These are phyloP conservation scores for Leccinum subgranulosum DNA, from an alignment of 768 basidiomycete genomes.

Conservation along the genomic window DNA sequence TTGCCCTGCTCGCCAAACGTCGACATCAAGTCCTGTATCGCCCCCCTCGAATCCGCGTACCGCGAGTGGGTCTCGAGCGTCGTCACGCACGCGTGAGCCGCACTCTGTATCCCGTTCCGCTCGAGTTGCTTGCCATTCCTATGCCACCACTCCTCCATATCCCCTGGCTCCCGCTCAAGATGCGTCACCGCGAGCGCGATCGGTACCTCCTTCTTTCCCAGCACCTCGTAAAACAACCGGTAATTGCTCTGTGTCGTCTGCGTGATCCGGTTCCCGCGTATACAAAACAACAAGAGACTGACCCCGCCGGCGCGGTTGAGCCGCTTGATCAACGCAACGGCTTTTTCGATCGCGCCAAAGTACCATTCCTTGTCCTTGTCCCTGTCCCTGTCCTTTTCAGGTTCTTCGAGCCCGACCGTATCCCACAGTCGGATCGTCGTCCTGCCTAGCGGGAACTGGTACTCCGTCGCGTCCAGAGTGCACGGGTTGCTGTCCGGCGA, in stretches of 20 bases:
- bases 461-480: constrained; percentile 31
- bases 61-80: constrained; percentile 24
- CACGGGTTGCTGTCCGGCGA: constrained; percentile 29
- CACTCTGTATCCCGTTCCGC: constrained; percentile 18
- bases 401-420: constrained; percentile 33
- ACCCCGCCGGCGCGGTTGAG: constrained; percentile 34
- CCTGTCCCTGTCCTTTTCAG: constrained; percentile 11
- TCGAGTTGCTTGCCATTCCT: constrained; percentile 22
- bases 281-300: constrained; percentile 39
- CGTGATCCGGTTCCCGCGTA: constrained; percentile 37
- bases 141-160: constrained; percentile 35
- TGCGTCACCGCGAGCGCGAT: constrained; percentile 39
- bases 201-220: constrained; percentile 36
- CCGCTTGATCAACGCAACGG: constrained; percentile 32
- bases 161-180: constrained; percentile 29
- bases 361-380: constrained; percentile 8
- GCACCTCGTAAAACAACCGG: constrained; percentile 21
- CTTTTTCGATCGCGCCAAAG: constrained; percentile 29
- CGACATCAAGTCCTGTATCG: constrained; percentile 18
- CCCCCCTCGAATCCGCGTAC: constrained; percentile 29
- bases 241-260: constrained; percentile 25
- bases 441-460: constrained; percentile 25
- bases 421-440: constrained; percentile 30
- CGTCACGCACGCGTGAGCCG: constrained; percentile 33
- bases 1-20: constrained; percentile 26